Evolutionary conservation across 352 stramenopile genomes (phyloP).

Genomic region (Ophiocytium majus): DNA sequence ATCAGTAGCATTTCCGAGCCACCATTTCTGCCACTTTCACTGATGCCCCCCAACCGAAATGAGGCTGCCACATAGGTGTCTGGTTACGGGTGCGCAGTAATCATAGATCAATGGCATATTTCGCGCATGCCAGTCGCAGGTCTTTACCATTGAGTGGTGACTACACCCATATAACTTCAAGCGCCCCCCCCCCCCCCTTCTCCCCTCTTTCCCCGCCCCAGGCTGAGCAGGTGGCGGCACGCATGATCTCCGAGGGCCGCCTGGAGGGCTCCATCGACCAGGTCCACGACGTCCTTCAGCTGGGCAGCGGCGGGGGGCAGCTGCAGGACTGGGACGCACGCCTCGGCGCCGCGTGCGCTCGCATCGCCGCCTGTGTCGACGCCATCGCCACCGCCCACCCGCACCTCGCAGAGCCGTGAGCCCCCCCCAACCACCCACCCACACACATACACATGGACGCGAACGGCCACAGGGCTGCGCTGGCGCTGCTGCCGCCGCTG

Average conservation of each 20-base stretch:
- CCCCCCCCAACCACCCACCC: not conserved
- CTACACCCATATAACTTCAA: not conserved
- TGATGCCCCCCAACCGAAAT: not conserved
- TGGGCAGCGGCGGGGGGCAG: constrained; percentile 36
- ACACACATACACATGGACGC: too few species aligned
- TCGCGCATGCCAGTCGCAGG: not conserved
- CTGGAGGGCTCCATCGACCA: constrained; percentile 87
- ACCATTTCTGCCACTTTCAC: not conserved
- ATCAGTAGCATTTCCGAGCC: too few species aligned
- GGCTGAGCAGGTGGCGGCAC: constrained; percentile 71
- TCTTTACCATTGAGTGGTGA: not conserved
- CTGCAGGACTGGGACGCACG: constrained; percentile 52
- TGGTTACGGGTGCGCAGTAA: not conserved
- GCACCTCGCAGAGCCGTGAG: not conserved
- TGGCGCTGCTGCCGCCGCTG: too few species aligned
- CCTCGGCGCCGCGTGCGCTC: constrained; percentile 20
- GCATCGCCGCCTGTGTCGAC: not conserved
- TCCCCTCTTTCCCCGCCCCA: not conserved
- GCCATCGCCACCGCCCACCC: not conserved
- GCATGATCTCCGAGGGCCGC: constrained; percentile 86
- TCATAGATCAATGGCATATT: not conserved
- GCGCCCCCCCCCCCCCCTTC: not conserved
- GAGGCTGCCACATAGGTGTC: not conserved
- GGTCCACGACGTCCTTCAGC: constrained; percentile 59
- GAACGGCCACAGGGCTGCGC: too few species aligned